Conservation (phyloP, 2,329 filamentous ascomycete species). For the Volutella citrinella region DNA sequence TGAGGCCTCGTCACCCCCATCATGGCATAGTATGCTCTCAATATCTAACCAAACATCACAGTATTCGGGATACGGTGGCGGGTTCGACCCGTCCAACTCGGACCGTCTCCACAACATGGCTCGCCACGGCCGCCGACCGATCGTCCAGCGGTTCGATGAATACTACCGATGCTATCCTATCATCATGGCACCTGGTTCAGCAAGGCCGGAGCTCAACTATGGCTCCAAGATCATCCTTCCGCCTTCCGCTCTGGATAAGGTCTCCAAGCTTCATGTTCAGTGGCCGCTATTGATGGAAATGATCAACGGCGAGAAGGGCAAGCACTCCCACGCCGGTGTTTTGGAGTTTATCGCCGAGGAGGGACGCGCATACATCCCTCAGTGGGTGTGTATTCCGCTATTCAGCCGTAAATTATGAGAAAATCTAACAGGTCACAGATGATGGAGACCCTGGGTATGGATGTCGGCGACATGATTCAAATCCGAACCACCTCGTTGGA, state of each 20-base stretch:
- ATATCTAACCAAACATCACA: too few species aligned
- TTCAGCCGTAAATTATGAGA: too few species aligned
- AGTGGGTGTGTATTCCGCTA: constrained; percentile 82
- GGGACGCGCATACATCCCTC: constrained; percentile 90
- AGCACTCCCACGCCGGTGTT: constrained; percentile 88
- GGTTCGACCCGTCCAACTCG: constrained; percentile 47
- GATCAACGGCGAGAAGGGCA: constrained; percentile 77
- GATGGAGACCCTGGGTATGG: constrained; percentile 87
- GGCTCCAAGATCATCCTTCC: constrained; percentile 97
- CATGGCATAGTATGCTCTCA: too few species aligned
- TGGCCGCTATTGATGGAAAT: constrained; percentile 98
- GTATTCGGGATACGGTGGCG: constrained; percentile 40
- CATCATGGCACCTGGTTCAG: constrained; percentile 87
- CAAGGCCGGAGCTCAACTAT: constrained; percentile 87
- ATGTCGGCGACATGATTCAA: constrained; percentile 91
- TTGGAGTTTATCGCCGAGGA: constrained; percentile 97
- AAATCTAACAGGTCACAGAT: constrained; percentile 59
- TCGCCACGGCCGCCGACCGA: constrained; percentile 43
- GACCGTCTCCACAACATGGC: constrained; percentile 49
- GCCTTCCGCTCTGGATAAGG: constrained; percentile 93
- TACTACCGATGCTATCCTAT: constrained; percentile 98
- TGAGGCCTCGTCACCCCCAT: background rate
- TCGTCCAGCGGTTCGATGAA: constrained; percentile 85
- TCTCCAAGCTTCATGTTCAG: constrained; percentile 91
- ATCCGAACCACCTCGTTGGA: constrained; percentile 92